Evolutionary conservation across 2,329 filamentous ascomycete species (phyloP), one percentile per base, ranked within the genome.

Genomic region (Pezicula carpinea): DNA sequence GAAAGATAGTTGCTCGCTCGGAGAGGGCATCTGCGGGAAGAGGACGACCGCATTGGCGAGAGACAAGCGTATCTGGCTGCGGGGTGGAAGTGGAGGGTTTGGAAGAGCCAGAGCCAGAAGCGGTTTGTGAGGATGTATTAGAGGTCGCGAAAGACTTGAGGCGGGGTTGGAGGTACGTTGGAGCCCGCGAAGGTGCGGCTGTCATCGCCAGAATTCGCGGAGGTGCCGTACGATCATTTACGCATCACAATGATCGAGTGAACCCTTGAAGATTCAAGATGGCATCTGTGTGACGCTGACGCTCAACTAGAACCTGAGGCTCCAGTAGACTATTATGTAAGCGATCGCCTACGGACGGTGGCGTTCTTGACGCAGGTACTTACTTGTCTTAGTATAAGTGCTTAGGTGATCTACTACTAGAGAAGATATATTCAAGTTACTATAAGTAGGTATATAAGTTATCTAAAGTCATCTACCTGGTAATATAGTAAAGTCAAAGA

Each of bases 1-100:
- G 79, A 52, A 83, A 77, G 21, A 82, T 70, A 0, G 90, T 95
- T n/a, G 87, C 83, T 61, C 82, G 85, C 63, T 96, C 87, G 32
- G 86, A 88, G 52, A 83, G 75, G 43, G 78, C 74, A 65, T 79
- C 79, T 53, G 61, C 45, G 50, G 66, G 55, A 22, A 64, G 40
- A 32, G 62, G 62, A 48, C 69, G 64, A 50, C 53, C 46, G 58
- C 49, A 56, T 52, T 39, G 54, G 49, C 61, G 59, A 45, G 60
- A 36, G 29, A 42, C 32, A 35, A 54, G 49, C 23, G 49, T 50
- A 18, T 52, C 48, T 11, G 56, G 39, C 41, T 39, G 51, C 14
- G 53, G 42, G 11, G 40, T 13, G n/a, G 48, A 33, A 5, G 52
- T 43, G 46, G 52, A 53, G 5, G 55, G 40, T 7, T 48, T 42